Percentiles rank a stretch among this genome's conserved stretches.
Conservation (phyloP, 2,329 filamentous ascomycete genomes). For the Colletotrichum tofieldiae region DNA sequence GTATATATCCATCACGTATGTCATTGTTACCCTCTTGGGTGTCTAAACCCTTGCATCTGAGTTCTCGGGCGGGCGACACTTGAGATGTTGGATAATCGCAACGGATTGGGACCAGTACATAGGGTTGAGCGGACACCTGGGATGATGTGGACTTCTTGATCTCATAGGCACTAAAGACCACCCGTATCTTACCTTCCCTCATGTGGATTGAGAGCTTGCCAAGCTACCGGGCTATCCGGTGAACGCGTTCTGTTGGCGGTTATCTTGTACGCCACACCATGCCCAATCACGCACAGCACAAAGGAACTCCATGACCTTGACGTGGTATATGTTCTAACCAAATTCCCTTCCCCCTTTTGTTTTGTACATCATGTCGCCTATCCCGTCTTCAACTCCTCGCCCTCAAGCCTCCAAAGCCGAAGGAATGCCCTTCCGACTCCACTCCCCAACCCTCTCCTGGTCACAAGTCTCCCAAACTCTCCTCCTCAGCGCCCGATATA, state of each 20-base stretch:
- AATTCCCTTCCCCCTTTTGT: neutral
- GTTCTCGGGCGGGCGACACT: neutral
- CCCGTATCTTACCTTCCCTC: neutral
- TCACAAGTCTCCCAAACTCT: conserved; percentile 78
- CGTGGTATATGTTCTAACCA: neutral
- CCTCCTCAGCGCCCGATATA: conserved; percentile 69
- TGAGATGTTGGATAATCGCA: neutral
- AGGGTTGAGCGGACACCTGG: neutral
- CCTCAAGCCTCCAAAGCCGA: conserved; percentile 28
- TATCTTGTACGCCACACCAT: neutral
- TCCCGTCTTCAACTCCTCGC: neutral
- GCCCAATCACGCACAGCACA: neutral
- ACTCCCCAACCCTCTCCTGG: conserved; percentile 73
- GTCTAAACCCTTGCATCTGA: neutral
- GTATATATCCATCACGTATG: too few relatives aligned
- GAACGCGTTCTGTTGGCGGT: neutral
- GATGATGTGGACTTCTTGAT: neutral
- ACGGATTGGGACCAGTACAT: neutral
- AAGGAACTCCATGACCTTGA: neutral
- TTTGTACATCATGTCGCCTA: neutral
- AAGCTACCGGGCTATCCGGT: too few relatives aligned
- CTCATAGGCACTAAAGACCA: neutral
- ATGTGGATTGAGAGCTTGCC: too few relatives aligned
- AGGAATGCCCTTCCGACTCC: conserved; percentile 71
- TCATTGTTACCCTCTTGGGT: neutral